Percentiles rank a stretch among this genome's conserved stretches.
Evolutionary conservation across 345 rosid species (phyloP).

Genomic region (Litchi chinensis): DNA sequence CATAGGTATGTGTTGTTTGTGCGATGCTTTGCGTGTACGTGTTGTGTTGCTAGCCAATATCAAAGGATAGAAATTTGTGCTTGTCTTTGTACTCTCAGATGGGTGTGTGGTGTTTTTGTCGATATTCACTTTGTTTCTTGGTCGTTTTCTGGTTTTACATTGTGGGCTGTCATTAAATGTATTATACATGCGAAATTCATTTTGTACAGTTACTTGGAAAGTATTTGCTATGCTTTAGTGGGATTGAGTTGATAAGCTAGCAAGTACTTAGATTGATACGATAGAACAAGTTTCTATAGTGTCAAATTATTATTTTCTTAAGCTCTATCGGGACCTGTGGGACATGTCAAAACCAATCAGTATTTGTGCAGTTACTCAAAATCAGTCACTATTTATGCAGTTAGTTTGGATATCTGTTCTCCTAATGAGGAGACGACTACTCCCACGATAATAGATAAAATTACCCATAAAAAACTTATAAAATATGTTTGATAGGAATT

Average conservation of each 20-base stretch:
- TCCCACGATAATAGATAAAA: no score
- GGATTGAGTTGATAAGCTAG: background rate
- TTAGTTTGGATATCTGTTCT: no score
- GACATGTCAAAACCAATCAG: no score
- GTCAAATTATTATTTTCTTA: no score
- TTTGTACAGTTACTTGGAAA: background rate
- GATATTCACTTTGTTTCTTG: background rate
- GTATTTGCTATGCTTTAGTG: background rate
- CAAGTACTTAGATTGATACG: background rate
- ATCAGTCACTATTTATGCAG: no score
- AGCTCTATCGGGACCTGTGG: no score
- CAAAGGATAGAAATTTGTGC: background rate
- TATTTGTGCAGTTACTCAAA: no score
- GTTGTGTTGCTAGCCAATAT: background rate
- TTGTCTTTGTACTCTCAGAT: background rate
- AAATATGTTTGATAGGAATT: no score
- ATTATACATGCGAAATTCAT: background rate
- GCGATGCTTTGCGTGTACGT: background rate
- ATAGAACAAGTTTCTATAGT: background rate
- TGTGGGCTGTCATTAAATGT: background rate
- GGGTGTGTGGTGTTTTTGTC: background rate
- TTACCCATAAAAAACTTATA: no score
- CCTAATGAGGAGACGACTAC: no score
- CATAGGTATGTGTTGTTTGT: conserved; percentile 50
- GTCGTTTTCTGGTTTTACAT: background rate